Percentiles rank a stretch among this genome's conserved stretches.
Evolutionary conservation across 371 early-diverging fungal genomes (phyloP).

Genomic region (Saksenaea oblongispora): DNA sequence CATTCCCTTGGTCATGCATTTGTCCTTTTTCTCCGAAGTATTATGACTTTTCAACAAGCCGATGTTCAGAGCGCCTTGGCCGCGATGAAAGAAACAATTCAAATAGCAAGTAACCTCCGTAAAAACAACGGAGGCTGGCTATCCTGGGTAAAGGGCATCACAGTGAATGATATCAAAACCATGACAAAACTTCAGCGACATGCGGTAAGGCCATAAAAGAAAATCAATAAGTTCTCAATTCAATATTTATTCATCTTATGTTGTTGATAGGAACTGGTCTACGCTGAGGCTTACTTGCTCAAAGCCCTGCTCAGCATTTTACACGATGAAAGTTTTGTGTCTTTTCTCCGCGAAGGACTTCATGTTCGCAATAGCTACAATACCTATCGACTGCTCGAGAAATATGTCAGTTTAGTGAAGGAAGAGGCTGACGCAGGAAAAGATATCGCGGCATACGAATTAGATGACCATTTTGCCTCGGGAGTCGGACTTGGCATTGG

Average conservation of each 20-base stretch:
- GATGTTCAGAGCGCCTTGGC: constrained; percentile 57
- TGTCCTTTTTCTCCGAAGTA: constrained; percentile 57
- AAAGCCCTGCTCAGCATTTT: constrained; percentile 63
- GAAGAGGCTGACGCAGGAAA: constrained; percentile 40
- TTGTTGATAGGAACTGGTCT: constrained; percentile 58
- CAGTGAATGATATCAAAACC: constrained; percentile 33
- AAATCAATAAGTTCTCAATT: not conserved
- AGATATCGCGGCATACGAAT: constrained; percentile 26
- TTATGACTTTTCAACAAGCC: constrained; percentile 67
- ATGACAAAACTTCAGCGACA: constrained; percentile 66
- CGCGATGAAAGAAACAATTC: constrained; percentile 50
- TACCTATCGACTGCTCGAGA: constrained; percentile 54
- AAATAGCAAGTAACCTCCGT: constrained; percentile 45
- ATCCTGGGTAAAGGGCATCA: constrained; percentile 20
- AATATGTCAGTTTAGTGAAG: constrained; percentile 45
- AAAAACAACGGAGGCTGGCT: constrained; percentile 39
- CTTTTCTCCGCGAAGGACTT: constrained; percentile 69
- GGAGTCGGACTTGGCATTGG: constrained; percentile 71
- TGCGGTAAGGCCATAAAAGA: constrained; percentile 36
- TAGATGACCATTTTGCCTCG: constrained; percentile 69
- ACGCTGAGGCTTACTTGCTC: constrained; percentile 66
- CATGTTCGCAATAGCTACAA: constrained; percentile 61
- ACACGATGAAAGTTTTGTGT: constrained; percentile 63
- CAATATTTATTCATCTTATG: not conserved
- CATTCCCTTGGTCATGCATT: constrained; percentile 63